Percentiles rank a stretch among this genome's conserved stretches.
phyloP scores from a whole-genome alignment of 2,329 filamentous ascomycete genomes.

The Rhynchosporium secalis region DNA sequence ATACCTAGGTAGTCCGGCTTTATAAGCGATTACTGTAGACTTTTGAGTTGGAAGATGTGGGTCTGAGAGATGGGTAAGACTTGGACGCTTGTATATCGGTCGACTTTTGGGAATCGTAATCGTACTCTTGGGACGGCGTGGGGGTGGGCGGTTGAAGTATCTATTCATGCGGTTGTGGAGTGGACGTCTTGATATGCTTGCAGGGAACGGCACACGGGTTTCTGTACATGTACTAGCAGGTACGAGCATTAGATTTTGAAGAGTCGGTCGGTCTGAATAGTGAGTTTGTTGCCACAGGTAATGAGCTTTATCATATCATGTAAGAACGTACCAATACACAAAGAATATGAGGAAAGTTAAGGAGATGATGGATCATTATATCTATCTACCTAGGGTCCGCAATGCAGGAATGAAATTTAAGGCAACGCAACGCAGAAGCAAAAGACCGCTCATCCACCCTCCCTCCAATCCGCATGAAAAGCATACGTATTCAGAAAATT shows the following conservation, averaged over 20 bases:
- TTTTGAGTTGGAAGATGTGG: too few relatives aligned
- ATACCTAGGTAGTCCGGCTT: too few relatives aligned
- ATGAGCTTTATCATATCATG: too few relatives aligned
- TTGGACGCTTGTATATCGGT: too few relatives aligned
- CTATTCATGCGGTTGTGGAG: not conserved
- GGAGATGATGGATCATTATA: not conserved
- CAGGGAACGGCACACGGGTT: not conserved
- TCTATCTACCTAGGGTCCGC: too few relatives aligned
- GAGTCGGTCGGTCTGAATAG: too few relatives aligned
- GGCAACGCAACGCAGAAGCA: not conserved
- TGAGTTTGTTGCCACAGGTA: too few relatives aligned
- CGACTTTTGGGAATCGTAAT: too few relatives aligned
- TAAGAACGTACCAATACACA: too few relatives aligned
- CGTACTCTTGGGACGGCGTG: not conserved
- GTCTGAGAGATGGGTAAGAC: too few relatives aligned
- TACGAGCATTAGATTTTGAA: not conserved
- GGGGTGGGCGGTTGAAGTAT: not conserved
- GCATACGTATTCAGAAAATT: not conserved
- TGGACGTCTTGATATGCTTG: slow-evolving; percentile 4
- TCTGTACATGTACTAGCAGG: not conserved
- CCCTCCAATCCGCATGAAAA: not conserved
- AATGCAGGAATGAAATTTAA: not conserved
- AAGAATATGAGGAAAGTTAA: too few relatives aligned
- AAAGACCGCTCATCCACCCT: not conserved
- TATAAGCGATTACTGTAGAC: too few relatives aligned